Percentiles rank a stretch among this genome's conserved stretches.
Evolutionary conservation across 306 rosid genomes (phyloP).

Genomic region (Dryas drummondii): DNA sequence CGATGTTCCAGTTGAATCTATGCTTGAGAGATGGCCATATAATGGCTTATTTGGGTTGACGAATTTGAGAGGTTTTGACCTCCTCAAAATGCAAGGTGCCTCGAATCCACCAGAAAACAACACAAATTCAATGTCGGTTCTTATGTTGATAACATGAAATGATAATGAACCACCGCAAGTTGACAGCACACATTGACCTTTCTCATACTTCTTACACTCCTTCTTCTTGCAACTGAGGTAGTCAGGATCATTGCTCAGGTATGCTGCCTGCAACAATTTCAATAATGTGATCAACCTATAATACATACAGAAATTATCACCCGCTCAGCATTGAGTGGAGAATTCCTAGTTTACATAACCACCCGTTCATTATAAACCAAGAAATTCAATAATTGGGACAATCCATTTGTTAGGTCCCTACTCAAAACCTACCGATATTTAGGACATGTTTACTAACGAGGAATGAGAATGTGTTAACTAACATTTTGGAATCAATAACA

Average conservation of each 20-base stretch:
- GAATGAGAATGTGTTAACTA: too few relatives aligned
- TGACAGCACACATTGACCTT: conserved; percentile 34
- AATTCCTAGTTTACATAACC: too few relatives aligned
- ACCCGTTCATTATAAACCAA: too few relatives aligned
- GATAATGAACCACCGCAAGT: conserved; percentile 63
- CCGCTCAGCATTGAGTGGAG: too few relatives aligned
- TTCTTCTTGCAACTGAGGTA: conserved; percentile 64
- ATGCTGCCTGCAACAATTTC: conserved; percentile 46
- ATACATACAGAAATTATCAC: too few relatives aligned
- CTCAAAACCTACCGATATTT: too few relatives aligned
- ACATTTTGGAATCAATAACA: too few relatives aligned
- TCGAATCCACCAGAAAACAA: conserved; percentile 66
- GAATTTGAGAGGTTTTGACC: conserved; percentile 47
- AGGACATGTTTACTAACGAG: too few relatives aligned
- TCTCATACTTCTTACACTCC: conserved; percentile 36
- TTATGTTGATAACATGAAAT: conserved; percentile 80
- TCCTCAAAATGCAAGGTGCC: conserved; percentile 53
- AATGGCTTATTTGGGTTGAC: conserved; percentile 69
- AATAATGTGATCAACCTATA: too few relatives aligned
- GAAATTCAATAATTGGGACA: too few relatives aligned
- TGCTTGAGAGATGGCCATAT: conserved; percentile 63
- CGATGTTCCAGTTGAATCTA: conserved; percentile 64
- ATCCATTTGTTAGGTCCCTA: too few relatives aligned
- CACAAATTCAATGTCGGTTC: conserved; percentile 78
- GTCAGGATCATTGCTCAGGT: conserved; percentile 56